These are phyloP conservation scores for Clarkia xantiana DNA, from an alignment of 345 rosid species.

Conservation along the genomic window DNA sequence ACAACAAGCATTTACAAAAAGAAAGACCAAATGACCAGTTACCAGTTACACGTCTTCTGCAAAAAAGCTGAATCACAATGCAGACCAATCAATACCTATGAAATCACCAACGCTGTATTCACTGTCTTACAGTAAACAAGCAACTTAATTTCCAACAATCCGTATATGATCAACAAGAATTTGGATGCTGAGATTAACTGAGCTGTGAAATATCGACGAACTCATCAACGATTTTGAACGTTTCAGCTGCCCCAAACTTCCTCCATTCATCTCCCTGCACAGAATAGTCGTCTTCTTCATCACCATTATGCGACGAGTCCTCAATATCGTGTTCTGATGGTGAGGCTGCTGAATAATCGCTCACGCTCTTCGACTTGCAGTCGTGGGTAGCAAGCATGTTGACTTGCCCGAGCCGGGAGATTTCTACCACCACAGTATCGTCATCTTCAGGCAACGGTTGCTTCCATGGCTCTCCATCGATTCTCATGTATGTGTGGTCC, in stretches of 20 bases:
- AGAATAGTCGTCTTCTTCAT: conserved; percentile 20
- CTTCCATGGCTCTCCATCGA: conserved; percentile 92
- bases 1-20: too few relatives aligned
- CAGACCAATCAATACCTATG: too few relatives aligned
- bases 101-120: too few relatives aligned
- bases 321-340: conserved; percentile 15
- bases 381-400: conserved; percentile 71
- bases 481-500: conserved; percentile 67
- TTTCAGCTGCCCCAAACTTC: conserved; percentile 89
- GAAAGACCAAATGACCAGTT: too few relatives aligned
- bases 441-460: conserved; percentile 61
- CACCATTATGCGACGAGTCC: conserved; percentile 14
- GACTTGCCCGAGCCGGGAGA: conserved; percentile 79
- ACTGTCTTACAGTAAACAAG: too few relatives aligned
- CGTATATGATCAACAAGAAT: neutral
- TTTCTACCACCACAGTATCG: conserved; percentile 66
- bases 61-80: too few relatives aligned
- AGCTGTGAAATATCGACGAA: conserved; percentile 59
- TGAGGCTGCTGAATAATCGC: conserved; percentile 20
- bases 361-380: conserved; percentile 43
- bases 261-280: conserved; percentile 30
- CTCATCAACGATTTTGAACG: conserved; percentile 76
- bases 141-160: neutral
- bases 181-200: conserved; percentile 24
- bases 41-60: too few relatives aligned